Evolutionary conservation across 2,329 filamentous ascomycete species (phyloP), one percentile per base, ranked within the genome.

Genomic region (Clathrospora elynae): DNA sequence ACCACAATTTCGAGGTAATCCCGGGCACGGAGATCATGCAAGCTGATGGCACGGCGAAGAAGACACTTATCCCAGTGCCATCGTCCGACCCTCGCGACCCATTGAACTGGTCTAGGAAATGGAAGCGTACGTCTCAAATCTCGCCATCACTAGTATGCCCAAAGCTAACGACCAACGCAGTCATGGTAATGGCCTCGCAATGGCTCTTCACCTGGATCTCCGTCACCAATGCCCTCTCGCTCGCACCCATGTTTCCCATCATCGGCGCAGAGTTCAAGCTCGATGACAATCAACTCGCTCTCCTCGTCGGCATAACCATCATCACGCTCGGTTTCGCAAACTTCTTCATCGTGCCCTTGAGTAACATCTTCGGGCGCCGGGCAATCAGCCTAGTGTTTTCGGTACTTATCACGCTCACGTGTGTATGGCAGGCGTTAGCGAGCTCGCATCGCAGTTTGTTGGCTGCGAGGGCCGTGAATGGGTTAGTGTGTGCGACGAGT

Each of bases 271-370:
- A 73, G 28, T 75, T 73, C 29, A 63, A 70, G 20, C 66, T 75
- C 30, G 61, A 67, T 45, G 66, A 72, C 42, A 68, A 66, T 12
- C 71, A 74, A 37, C 55, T 74, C 1, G 67, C 62, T 5, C 57
- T 75, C 11, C 61, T 74, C 5, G 73, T 71, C 2, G 73, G 73
- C 0, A 62, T 73, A 18, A 74, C 71, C 28, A 71, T 76, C 24
- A 70, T 76, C 32, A 72, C 71, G 1, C 65, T 75, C 1, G 74
- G 73, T 1, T 73, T 71, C 40, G 68, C 71, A 13, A 75, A 75
- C 38, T 70, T 76, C 46, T 52, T 76, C 43, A 71, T 74, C 29
- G 71, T 75, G 10, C 73, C 73, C 4, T 49, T 73, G 4, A 70
- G 67, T 38, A 75, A 74, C 46, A 74, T 75, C 35, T 75, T 71